Percentiles rank a stretch among this genome's conserved stretches.
Conservation (phyloP, 2,329 filamentous ascomycete species). For the Whalleya microplaca region DNA sequence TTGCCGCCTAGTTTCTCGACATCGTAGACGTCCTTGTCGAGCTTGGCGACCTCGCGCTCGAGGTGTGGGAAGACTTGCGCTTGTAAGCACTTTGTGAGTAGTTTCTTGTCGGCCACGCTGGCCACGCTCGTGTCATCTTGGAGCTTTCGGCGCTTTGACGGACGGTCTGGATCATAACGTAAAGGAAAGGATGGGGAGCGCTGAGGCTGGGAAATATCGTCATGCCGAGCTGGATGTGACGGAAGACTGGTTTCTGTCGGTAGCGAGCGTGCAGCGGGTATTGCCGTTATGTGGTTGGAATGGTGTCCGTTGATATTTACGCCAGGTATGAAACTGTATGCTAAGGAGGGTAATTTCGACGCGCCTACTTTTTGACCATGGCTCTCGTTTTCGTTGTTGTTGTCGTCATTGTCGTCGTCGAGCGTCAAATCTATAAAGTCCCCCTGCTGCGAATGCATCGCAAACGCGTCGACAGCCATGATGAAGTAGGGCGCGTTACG, state of each 20-base stretch:
- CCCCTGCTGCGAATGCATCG: not conserved
- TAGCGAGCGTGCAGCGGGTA: not conserved
- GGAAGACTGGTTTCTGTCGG: not conserved
- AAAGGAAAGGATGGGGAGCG: not conserved
- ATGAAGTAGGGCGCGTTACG: slow-evolving; percentile 7
- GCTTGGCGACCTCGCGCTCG: slow-evolving; percentile 22
- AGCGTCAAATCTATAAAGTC: slow-evolving; percentile 25
- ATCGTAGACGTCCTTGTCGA: slow-evolving; percentile 25
- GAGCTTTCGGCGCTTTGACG: slow-evolving; percentile 20
- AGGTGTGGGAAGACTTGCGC: slow-evolving; percentile 35
- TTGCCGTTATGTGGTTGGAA: not conserved
- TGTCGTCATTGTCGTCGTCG: slow-evolving; percentile 16
- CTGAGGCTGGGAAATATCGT: not conserved
- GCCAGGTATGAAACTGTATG: not conserved
- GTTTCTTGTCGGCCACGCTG: slow-evolving; percentile 5
- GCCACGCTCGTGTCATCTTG: slow-evolving; percentile 3
- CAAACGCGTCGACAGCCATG: slow-evolving; percentile 20
- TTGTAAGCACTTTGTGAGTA: slow-evolving; percentile 29
- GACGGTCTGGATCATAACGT: slow-evolving; percentile 3
- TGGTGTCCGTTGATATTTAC: not conserved
- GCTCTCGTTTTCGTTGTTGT: slow-evolving; percentile 13
- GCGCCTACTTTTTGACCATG: not conserved
- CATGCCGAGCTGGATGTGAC: not conserved
- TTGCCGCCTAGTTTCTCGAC: slow-evolving; percentile 27
- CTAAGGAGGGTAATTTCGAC: not conserved